Conservation (phyloP, 345 rosid species). For the Draba incana region DNA sequence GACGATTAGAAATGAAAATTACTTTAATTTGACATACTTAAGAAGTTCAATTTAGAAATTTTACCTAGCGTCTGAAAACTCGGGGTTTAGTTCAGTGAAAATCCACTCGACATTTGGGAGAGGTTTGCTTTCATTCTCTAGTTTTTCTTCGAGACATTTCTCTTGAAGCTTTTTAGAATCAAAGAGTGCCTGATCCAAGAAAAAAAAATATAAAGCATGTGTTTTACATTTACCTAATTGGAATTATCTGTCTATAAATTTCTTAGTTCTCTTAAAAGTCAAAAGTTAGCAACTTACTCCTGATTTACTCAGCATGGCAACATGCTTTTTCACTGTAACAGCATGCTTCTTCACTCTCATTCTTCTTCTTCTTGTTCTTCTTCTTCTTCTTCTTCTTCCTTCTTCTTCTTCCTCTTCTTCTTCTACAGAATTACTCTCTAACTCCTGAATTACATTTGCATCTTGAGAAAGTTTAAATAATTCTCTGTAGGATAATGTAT, state of each 20-base stretch:
- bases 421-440: no score
- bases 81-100: slow-evolving; percentile 42
- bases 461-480: no score
- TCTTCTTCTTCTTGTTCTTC: no score
- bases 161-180: slow-evolving; percentile 58
- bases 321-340: slow-evolving; percentile 25
- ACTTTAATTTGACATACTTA: not conserved
- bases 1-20: not conserved
- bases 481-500: not conserved
- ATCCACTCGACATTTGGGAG: slow-evolving; percentile 29
- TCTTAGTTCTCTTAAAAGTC: slow-evolving; percentile 16
- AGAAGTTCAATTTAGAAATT: not conserved
- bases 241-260: slow-evolving; percentile 38
- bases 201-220: slow-evolving; percentile 52
- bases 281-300: slow-evolving; percentile 8
- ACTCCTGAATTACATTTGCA: no score
- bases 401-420: no score
- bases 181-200: slow-evolving; percentile 53
- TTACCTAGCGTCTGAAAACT: slow-evolving; percentile 46
- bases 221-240: slow-evolving; percentile 48
- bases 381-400: no score
- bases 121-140: slow-evolving; percentile 38
- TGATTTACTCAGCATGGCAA: slow-evolving; percentile 11
- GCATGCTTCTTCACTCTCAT: no score
- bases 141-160: slow-evolving; percentile 49